Percentiles rank a stretch among this genome's conserved stretches.
phyloP scores from a whole-genome alignment of 768 basidiomycete species.

The Cytidiella melzeri region DNA sequence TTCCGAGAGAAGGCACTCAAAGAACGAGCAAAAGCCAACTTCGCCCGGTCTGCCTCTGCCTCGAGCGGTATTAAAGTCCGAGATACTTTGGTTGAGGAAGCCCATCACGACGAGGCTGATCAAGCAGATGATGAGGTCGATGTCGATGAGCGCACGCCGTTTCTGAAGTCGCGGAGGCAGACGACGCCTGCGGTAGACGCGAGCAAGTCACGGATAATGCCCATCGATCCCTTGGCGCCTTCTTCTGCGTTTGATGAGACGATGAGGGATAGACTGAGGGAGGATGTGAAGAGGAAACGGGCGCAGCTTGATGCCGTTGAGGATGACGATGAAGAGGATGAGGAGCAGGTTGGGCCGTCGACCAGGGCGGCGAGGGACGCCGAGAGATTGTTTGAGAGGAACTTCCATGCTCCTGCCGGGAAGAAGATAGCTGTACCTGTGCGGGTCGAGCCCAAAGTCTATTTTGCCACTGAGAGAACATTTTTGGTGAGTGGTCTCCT shows the following conservation, averaged over 20 bases:
- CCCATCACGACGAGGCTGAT: constrained; percentile 21
- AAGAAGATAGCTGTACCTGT: constrained; percentile 92
- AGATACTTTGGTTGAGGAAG: constrained; percentile 24
- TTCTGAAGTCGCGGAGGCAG: constrained; percentile 25
- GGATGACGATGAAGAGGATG: constrained; percentile 33
- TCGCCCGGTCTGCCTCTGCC: constrained; percentile 1
- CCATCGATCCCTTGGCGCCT: constrained; percentile 83
- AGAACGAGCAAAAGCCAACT: constrained; percentile 27
- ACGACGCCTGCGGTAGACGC: constrained; percentile 16
- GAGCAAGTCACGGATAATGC: constrained; percentile 33
- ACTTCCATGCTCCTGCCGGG: constrained; percentile 75
- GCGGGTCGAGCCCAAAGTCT: constrained; percentile 97
- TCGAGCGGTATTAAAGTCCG: background rate
- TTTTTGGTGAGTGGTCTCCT: constrained; percentile 63
- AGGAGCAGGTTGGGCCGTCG: constrained; percentile 26
- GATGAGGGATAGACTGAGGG: constrained; percentile 59
- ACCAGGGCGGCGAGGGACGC: constrained; percentile 7
- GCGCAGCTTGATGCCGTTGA: constrained; percentile 23
- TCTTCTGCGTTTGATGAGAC: constrained; percentile 82
- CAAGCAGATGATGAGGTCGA: constrained; percentile 24
- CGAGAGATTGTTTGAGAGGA: constrained; percentile 55
- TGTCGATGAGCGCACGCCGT: constrained; percentile 33
- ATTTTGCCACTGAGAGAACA: constrained; percentile 93
- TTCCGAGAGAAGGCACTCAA: constrained; percentile 80
- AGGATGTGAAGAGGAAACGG: constrained; percentile 16